Percentiles rank a stretch among this genome's conserved stretches.
These are phyloP conservation scores for Boletus vinaceobasis DNA, from an alignment of 768 basidiomycete genomes.

Conservation along the genomic window DNA sequence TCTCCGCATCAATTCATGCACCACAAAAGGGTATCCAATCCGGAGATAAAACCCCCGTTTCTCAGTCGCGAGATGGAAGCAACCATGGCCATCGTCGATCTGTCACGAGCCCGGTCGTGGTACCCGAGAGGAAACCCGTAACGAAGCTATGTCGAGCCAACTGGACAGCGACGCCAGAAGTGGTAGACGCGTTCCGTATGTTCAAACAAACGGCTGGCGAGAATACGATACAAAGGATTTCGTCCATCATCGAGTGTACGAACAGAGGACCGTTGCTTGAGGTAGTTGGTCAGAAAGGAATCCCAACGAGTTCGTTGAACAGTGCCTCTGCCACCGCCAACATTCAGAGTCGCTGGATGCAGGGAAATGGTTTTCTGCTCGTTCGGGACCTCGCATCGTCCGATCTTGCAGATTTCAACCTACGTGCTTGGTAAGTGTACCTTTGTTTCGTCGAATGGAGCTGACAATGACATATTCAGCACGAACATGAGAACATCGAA, in stretches of 20 bases:
- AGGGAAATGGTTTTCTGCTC: conserved; percentile 5
- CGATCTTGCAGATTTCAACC: conserved; percentile 15
- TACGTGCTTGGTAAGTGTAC: conserved; percentile 11
- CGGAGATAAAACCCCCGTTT: not conserved
- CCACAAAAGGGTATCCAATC: not conserved
- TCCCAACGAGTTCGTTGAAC: conserved; percentile 15
- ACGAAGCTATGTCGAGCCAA: conserved; percentile 2
- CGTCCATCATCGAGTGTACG: conserved; percentile 2
- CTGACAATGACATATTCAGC: conserved; percentile 1
- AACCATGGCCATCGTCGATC: not conserved
- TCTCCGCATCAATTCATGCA: conserved; percentile 14
- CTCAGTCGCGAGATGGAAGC: not conserved
- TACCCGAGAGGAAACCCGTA: not conserved
- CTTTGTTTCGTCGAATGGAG: not conserved
- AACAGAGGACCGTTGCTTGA: conserved; percentile 1
- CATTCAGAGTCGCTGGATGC: conserved; percentile 5
- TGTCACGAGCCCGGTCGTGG: not conserved
- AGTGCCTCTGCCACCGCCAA: conserved; percentile 5
- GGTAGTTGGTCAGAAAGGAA: conserved; percentile 15
- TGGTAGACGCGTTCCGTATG: conserved; percentile 12
- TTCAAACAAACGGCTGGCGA: conserved; percentile 7
- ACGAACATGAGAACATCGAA: not conserved
- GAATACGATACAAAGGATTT: conserved; percentile 5
- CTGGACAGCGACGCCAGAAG: conserved; percentile 20
- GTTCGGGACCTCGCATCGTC: conserved; percentile 15